phyloP scores from a whole-genome alignment of 2,329 filamentous ascomycete species.

The Zarea fungicola region DNA sequence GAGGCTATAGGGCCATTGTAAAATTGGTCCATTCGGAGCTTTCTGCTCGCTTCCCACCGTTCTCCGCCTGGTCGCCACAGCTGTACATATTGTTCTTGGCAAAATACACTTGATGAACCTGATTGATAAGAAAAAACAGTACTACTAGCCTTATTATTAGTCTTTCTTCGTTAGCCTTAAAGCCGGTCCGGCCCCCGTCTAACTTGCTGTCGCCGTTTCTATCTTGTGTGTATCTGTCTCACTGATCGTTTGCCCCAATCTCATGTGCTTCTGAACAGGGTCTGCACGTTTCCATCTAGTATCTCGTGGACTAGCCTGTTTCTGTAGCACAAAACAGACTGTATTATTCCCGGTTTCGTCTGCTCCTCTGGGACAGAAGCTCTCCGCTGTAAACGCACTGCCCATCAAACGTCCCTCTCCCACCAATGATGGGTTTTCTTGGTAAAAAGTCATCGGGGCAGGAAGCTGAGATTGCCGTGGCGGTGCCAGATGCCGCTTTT shows the following conservation, averaged over 20 bases:
- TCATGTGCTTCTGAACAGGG: neutral
- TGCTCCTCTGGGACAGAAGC: too few species aligned
- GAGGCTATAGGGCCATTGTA: constrained; percentile 19
- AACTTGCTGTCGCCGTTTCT: neutral
- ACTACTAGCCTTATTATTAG: too few species aligned
- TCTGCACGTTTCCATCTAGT: too few species aligned
- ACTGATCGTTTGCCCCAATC: neutral
- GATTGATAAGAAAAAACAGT: neutral
- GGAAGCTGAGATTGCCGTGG: constrained; percentile 20
- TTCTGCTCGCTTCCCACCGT: neutral
- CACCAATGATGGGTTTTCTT: constrained; percentile 4
- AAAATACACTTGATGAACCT: too few species aligned
- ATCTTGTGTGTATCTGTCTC: neutral
- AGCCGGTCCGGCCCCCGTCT: neutral
- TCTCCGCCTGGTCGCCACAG: neutral
- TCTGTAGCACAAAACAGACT: too few species aligned
- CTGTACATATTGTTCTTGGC: constrained; percentile 5
- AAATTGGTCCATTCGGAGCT: neutral
- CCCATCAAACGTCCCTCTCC: too few species aligned
- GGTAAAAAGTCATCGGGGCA: neutral
- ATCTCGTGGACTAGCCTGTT: too few species aligned
- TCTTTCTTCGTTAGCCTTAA: neutral
- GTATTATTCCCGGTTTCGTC: too few species aligned
- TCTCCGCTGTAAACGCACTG: too few species aligned
- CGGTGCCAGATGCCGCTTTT: neutral